Conservation (phyloP, 2,329 filamentous ascomycete genomes). For the Elsinoe necatrix region DNA sequence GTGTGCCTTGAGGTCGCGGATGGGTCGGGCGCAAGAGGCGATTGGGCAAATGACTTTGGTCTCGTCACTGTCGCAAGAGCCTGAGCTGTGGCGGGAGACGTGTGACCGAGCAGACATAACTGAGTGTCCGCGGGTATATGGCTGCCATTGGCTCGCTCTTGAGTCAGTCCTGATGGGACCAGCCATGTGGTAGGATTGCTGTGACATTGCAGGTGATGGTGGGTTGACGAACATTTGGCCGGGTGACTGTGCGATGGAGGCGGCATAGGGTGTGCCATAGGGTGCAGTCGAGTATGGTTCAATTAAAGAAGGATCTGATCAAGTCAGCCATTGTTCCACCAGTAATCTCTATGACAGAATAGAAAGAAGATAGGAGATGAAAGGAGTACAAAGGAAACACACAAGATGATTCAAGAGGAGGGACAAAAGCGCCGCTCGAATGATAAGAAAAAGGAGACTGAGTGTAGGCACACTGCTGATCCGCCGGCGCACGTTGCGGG, state of each 20-base stretch:
- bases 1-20: slow-evolving; percentile 88
- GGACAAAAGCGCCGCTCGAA: slow-evolving; percentile 29
- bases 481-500: slow-evolving; percentile 4
- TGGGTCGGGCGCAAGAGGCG: slow-evolving; percentile 73
- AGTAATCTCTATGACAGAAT: slow-evolving; percentile 15
- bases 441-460: slow-evolving; percentile 30
- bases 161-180: slow-evolving; percentile 61
- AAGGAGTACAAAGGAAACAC: slow-evolving; percentile 29
- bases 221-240: slow-evolving; percentile 38
- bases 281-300: slow-evolving; percentile 41
- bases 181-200: slow-evolving; percentile 39
- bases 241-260: slow-evolving; percentile 33
- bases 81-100: slow-evolving; percentile 50
- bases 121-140: slow-evolving; percentile 55
- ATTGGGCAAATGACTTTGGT: slow-evolving; percentile 70
- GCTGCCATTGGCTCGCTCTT: slow-evolving; percentile 38
- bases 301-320: slow-evolving; percentile 50
- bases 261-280: slow-evolving; percentile 35
- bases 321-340: slow-evolving; percentile 13
- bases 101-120: slow-evolving; percentile 62
- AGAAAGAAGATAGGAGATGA: slow-evolving; percentile 21
- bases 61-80: slow-evolving; percentile 30
- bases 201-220: slow-evolving; percentile 57
- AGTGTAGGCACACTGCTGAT: slow-evolving; percentile 1
- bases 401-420: slow-evolving; percentile 35